A percentile compares a stretch with the other conserved stretches of the same genome.
phyloP scores from a whole-genome alignment of 2,329 filamentous ascomycete species.

The Fusarium buxicola region DNA sequence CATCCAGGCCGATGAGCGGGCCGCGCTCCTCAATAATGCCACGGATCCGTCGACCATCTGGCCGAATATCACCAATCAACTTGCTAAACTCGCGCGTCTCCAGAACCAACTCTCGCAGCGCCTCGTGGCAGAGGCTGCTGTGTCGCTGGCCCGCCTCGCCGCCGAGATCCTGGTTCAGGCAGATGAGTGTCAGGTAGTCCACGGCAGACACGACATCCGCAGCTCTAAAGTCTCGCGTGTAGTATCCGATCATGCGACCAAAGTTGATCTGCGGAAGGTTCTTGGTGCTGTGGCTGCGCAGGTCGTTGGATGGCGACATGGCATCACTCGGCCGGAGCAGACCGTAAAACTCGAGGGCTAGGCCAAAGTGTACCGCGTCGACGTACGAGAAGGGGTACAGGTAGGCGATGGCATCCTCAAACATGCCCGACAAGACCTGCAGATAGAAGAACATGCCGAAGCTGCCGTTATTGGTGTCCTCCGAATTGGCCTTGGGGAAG shows the following conservation, averaged over 20 bases:
- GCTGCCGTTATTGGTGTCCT: constrained; percentile 74
- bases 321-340: constrained; percentile 89
- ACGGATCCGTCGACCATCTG: constrained; percentile 85
- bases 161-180: constrained; percentile 86
- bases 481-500: constrained; percentile 84
- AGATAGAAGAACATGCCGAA: constrained; percentile 95
- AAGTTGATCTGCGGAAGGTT: constrained; percentile 90
- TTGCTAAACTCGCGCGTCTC: constrained; percentile 97
- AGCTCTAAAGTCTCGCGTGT: constrained; percentile 94
- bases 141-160: constrained; percentile 81
- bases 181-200: constrained; percentile 92
- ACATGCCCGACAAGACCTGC: constrained; percentile 90
- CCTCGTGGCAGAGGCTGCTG: constrained; percentile 87
- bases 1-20: constrained; percentile 80
- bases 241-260: constrained; percentile 91
- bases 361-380: constrained; percentile 93
- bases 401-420: constrained; percentile 92
- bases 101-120: constrained; percentile 91
- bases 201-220: constrained; percentile 90
- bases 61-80: constrained; percentile 89
- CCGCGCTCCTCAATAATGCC: constrained; percentile 90
- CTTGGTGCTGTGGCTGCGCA: constrained; percentile 73
- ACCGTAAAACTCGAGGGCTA: constrained; percentile 89
- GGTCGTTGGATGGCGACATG: constrained; percentile 76
- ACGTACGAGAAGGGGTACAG: constrained; percentile 92